phyloP scores from a whole-genome alignment of 371 early-diverging fungal species.

The Mycotypha africana region DNA sequence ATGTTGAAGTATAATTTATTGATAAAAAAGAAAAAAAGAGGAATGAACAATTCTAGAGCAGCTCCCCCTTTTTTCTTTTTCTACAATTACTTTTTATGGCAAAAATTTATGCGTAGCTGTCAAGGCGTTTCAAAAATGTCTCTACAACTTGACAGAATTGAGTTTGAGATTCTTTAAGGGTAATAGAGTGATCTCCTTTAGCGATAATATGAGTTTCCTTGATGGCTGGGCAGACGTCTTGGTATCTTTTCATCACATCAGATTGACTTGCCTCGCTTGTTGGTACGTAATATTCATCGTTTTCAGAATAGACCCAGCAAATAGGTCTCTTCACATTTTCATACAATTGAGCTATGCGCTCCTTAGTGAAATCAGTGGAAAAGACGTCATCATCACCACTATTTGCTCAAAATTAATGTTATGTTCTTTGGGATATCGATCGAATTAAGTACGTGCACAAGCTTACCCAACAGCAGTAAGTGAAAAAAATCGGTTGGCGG shows the following conservation, averaged over 20 bases:
- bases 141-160: constrained; percentile 9
- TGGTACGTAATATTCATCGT: constrained; percentile 40
- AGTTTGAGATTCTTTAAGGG: constrained; percentile 22
- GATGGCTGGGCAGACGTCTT: constrained; percentile 33
- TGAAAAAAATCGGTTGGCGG: constrained; percentile 46
- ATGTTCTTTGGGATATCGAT: no score
- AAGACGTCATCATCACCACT: constrained; percentile 59
- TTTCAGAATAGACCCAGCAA: constrained; percentile 35
- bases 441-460: no score
- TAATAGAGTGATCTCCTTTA: constrained; percentile 39
- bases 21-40: no score
- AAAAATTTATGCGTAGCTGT: no score
- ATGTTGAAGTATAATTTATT: no score
- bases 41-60: no score
- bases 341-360: constrained; percentile 28
- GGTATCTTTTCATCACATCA: constrained; percentile 21
- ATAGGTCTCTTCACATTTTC: constrained; percentile 32
- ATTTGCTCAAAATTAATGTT: background rate
- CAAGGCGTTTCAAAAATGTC: constrained; percentile 7
- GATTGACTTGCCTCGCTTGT: constrained; percentile 13
- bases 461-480: constrained; percentile 35
- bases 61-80: no score
- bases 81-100: no score
- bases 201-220: constrained; percentile 26
- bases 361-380: constrained; percentile 44